These are phyloP conservation scores for Suhomyces choctaworum DNA, from an alignment of 1,139 yeast species.

Conservation along the genomic window DNA sequence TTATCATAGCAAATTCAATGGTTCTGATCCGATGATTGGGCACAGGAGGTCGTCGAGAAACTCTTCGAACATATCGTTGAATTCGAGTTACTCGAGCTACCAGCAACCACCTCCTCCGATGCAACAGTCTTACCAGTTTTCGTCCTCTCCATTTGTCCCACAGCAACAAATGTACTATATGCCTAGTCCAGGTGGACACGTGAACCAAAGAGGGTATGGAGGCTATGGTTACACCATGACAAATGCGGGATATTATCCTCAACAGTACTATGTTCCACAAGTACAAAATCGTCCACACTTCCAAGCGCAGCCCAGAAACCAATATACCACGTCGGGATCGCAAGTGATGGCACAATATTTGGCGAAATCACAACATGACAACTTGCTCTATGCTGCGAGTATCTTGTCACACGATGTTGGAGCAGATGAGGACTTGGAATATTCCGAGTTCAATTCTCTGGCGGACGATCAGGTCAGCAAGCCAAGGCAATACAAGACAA, in stretches of 20 bases:
- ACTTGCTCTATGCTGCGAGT: constrained; percentile 56
- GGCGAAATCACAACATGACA: constrained; percentile 68
- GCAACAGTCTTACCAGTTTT: constrained; percentile 12
- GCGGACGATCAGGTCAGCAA: constrained; percentile 3
- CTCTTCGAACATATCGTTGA: constrained; percentile 29
- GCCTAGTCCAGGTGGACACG: constrained; percentile 12
- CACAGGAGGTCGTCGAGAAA: constrained; percentile 20
- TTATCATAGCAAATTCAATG: constrained; percentile 11
- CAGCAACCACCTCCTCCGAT: constrained; percentile 14
- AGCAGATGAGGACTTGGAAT: constrained; percentile 10
- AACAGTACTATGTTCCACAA: constrained; percentile 12
- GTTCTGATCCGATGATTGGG: constrained; percentile 14
- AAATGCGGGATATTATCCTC: constrained; percentile 15
- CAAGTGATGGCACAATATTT: constrained; percentile 78
- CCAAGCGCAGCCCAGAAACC: constrained; percentile 10
- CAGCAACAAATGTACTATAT: constrained; percentile 18
- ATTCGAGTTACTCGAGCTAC: constrained; percentile 20
- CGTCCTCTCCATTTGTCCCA: constrained; percentile 22
- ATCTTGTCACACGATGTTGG: constrained; percentile 32
- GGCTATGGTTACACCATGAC: constrained; percentile 11
- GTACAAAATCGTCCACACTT: constrained; percentile 5
- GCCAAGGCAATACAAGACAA: constrained; percentile 4
- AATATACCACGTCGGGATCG: constrained; percentile 56
- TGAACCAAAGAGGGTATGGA: constrained; percentile 6
- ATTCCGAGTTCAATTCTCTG: constrained; percentile 3